Evolutionary conservation across 1,139 yeast species (phyloP), one percentile per base, ranked within the genome.

Genomic region (Martiniozyma asiatica): DNA sequence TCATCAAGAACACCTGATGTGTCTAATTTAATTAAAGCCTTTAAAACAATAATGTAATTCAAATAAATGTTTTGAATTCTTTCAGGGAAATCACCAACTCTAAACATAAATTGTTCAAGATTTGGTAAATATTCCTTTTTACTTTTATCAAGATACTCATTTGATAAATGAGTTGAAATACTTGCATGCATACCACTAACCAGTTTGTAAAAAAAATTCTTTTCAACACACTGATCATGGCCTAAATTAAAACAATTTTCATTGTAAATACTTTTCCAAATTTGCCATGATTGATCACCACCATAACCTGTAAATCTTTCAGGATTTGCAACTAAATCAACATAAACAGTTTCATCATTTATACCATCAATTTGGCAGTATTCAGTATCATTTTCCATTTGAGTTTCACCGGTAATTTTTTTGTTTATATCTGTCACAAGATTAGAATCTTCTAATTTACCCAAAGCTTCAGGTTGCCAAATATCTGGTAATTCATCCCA

Each of bases 241-340:
- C 49, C 50, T 35, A 75, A 67, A 26, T 68, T 67, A 57, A 87
- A 87, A 53, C 96, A 85, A 59, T 87, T 85, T 48, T 89, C 96
- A 30, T 73, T 73, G 55, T 92, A 92, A 26, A 92, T 85, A 36
- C 93, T 84, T 27, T 75, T 65, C 99, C 99, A 92, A 31, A 92
- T 82, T 50, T 79, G 87, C 43, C 77, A 73, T 15, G 95, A 84
- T 48, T 89, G 95, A 32, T 76, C 71, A 20, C 98, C 98, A 26
- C 87, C 80, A 51, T 92, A 92, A 0, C 98, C 98, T 1, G 98
- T 92, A 57, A 82, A 92, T 47, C 98, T 65, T 56, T 92, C 99
- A 1, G 95, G 96, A 48, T 92, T 92, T 35, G 80, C 82, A 16
- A 77, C 63, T 36, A 92, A 65, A 47, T 87, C 84, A 17, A 89